Conservation (phyloP, 768 basidiomycete genomes). For the Mycena capillaripes region DNA sequence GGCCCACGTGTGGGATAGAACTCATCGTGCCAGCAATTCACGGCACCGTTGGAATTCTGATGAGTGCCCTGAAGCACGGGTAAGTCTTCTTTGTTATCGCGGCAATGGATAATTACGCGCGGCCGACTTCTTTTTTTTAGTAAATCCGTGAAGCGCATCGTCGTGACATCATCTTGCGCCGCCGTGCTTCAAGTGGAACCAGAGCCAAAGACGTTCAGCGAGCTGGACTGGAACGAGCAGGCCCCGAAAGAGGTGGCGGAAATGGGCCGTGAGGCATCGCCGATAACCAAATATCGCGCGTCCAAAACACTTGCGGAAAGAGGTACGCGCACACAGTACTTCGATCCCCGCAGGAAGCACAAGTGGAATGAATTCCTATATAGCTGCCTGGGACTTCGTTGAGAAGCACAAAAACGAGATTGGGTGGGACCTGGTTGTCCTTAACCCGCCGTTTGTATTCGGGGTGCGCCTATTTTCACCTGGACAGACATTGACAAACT, state of each 20-base stretch:
- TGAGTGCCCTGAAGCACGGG: conserved; percentile 56
- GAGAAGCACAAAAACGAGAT: conserved; percentile 53
- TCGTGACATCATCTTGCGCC: conserved; percentile 72
- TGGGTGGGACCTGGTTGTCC: conserved; percentile 65
- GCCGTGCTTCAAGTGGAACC: conserved; percentile 52
- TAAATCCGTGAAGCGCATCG: conserved; percentile 65
- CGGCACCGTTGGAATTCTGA: conserved; percentile 56
- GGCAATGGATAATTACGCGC: background rate
- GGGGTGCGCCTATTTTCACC: conserved; percentile 40
- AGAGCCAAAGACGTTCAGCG: conserved; percentile 51
- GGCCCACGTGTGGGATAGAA: background rate
- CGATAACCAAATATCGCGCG: conserved; percentile 64
- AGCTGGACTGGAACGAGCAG: conserved; percentile 73
- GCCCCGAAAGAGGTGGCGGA: conserved; percentile 61
- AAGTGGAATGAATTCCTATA: background rate
- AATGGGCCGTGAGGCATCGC: conserved; percentile 60
- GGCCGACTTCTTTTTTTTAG: conserved; percentile 3
- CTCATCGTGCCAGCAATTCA: conserved; percentile 53
- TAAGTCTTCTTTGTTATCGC: conserved; percentile 33
- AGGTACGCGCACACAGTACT: conserved; percentile 44
- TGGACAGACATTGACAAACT: background rate
- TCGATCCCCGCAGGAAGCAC: background rate
- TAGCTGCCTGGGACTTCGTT: conserved; percentile 59
- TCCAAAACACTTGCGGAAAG: conserved; percentile 74
- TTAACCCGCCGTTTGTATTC: conserved; percentile 66